Conservation (phyloP, 768 basidiomycete genomes). For the Xerocomellus dryophilus region DNA sequence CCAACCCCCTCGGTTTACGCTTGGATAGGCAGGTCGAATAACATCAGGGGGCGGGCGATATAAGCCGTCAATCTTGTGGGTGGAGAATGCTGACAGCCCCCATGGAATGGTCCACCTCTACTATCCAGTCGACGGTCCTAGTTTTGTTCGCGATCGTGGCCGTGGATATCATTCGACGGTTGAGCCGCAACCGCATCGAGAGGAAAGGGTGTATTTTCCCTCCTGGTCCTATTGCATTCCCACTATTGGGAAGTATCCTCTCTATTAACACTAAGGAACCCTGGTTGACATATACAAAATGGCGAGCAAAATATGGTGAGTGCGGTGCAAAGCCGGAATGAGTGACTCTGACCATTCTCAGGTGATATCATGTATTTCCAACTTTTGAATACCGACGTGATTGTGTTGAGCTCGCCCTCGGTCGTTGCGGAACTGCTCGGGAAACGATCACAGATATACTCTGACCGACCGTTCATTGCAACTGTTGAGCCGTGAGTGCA, state of each 20-base stretch:
- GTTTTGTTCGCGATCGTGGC: neutral
- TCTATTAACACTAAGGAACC: neutral
- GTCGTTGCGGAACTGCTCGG: slow-evolving; percentile 4
- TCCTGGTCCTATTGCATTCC: slow-evolving; percentile 3
- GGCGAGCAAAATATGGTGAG: slow-evolving; percentile 5
- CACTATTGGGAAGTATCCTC: slow-evolving; percentile 2
- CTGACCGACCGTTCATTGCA: slow-evolving; percentile 10
- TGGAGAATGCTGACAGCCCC: neutral
- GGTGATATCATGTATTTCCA: slow-evolving; percentile 8
- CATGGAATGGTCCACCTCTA: neutral
- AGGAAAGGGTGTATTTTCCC: slow-evolving; percentile 2
- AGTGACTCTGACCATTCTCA: neutral
- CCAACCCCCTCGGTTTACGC: too few relatives aligned
- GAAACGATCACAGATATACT: slow-evolving; percentile 15
- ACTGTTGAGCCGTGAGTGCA: slow-evolving; percentile 3
- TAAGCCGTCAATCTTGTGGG: neutral
- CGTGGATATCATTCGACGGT: neutral
- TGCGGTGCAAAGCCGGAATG: neutral
- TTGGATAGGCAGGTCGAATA: too few relatives aligned
- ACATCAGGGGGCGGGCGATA: neutral
- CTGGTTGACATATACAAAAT: slow-evolving; percentile 1
- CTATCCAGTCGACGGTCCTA: neutral
- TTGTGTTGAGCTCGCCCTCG: slow-evolving; percentile 7
- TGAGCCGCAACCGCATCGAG: neutral
- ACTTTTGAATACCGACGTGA: neutral